Base-by-base conservation (phyloP, 352 stramenopile species). In the Pythium brachiatum region DNA sequence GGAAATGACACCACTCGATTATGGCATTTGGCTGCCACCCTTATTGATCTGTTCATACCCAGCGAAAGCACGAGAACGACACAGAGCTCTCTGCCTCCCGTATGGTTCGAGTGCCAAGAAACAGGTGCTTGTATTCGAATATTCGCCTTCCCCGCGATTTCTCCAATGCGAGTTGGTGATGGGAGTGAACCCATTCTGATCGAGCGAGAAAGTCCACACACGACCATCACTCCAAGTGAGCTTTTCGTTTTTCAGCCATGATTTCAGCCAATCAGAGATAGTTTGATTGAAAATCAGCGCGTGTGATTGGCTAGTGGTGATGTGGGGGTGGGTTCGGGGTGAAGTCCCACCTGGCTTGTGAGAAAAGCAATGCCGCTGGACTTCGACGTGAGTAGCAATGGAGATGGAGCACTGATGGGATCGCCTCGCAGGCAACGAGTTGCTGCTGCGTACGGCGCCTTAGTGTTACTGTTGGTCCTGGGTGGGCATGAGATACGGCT, bases 151-250 rank as follows among this genome's bases (percentile, higher is more conserved):
- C 16, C 18, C n/a, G n/a, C n/a, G n/a, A 48, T 1, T 48, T 34
- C 29, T 9, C 9, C 29, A 9, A 34, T 34, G 5, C 9, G 29
- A 34, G 5, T 34, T 34, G 29, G 29, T 34, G 29, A 34, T 34
- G 29, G 29, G 29, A 34, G n/a, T 48, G 53, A 57, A 57, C 51
- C 53, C 38, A 59, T 59, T 20, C 26, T 27, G 29, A 27, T 26
- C n/a, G 5, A 16, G n/a, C 44, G 21, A 39, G 53, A 59, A 59
- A 59, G 53, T 59, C 18, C 53, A 57, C 18, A 26, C 53, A 59
- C 2, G 34, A 59, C 53, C 53, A 59, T 59, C 53, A 59, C 53
- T 59, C 36, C 7, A 44, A 31, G 9, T 8, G 46, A 53, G 38
- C 29, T 39, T 47, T 57, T 34, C 53, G 39, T n/a, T 29, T 43